Conservation (phyloP, 2,329 filamentous ascomycete genomes). For the Elsinoe necatrix region DNA sequence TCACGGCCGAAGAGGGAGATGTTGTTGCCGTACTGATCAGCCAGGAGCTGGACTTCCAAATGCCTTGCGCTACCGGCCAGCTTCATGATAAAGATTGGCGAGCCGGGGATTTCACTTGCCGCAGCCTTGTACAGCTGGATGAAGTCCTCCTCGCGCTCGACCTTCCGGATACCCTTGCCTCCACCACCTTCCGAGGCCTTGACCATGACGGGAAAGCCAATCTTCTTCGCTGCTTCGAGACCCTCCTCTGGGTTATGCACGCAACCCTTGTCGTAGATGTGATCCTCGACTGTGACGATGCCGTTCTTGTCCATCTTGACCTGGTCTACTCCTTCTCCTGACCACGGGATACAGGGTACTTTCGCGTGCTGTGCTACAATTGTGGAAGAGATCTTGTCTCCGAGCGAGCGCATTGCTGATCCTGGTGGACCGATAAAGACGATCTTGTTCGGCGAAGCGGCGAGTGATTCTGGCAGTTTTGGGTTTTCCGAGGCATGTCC, state of each 20-base stretch:
- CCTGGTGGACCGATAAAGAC: constrained; percentile 98
- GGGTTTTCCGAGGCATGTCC: constrained; percentile 98
- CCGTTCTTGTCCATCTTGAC: constrained; percentile 71
- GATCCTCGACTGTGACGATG: constrained; percentile 84
- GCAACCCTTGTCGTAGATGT: constrained; percentile 83
- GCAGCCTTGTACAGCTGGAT: constrained; percentile 86
- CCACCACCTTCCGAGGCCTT: constrained; percentile 99
- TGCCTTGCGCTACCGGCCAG: constrained; percentile 91
- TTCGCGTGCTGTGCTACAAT: constrained; percentile 96
- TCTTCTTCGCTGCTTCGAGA: constrained; percentile 73
- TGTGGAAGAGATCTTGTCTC: constrained; percentile 99
- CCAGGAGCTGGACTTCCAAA: constrained; percentile 92
- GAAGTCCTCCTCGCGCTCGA: constrained; percentile 75
- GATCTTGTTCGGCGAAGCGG: constrained; percentile 95
- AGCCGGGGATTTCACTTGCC: constrained; percentile 93
- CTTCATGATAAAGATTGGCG: constrained; percentile 99
- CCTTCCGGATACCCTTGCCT: constrained; percentile 98
- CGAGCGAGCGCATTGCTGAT: constrained; percentile 95
- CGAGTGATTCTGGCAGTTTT: constrained; percentile 89
- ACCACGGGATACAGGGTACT: constrained; percentile 99
- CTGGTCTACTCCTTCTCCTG: constrained; percentile 78
- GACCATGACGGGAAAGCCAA: constrained; percentile 99
- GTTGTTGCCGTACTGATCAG: constrained; percentile 99
- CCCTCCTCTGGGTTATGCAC: constrained; percentile 85
- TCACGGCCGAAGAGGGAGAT: constrained; percentile 98